Evolutionary conservation across 2,329 filamentous ascomycete genomes (phyloP), one percentile per base, ranked within the genome.

Genomic region (Ophiobolus disseminans): DNA sequence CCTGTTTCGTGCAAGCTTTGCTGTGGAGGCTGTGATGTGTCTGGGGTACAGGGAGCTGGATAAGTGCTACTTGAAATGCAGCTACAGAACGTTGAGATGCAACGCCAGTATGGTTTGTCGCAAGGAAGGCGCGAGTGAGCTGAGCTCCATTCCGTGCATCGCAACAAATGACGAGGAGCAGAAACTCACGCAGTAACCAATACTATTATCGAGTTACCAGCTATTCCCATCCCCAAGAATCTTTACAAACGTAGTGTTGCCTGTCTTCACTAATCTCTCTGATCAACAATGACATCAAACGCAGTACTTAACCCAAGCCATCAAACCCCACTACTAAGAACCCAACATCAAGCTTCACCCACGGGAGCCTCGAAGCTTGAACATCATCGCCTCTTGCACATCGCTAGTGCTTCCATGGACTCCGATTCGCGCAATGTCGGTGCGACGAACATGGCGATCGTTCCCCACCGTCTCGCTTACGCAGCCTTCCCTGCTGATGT

Each of bases 401-500:
- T n/a, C n/a, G n/a, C n/a, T n/a, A n/a, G n/a, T n/a, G n/a, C n/a
- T n/a, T 48, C 54, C 45, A 32, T 16, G 19, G 8, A 19, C 32
- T 28, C 53, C 49, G 32, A 65, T 65, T 65, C 44, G 62, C 34
- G 20, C 19, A 40, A 49, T 58, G 60, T 63, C 62, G 62, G 62
- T 31, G 42, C 61, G 55, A 41, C 19, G 5, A 31, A 17, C 17
- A 32, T 22, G 31, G 28, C 38, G 42, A 41, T 37, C 40, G 40
- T 53, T 40, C 46, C 40, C 49, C 37, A 30, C 49, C 32, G 23
- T 23, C 45, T 55, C 49, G 54, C 54, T 57, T 50, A 53, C 38
- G 51, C 51, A 52, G 10, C 17, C 40, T 22, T 32, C 39, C 46
- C 26, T 45, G 48, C 41, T 20, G 11, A 41, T 28, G 40, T 52